Evolutionary conservation across 139 green algal genomes (phyloP).

Genomic region (Tetratostichococcus sp.): DNA sequence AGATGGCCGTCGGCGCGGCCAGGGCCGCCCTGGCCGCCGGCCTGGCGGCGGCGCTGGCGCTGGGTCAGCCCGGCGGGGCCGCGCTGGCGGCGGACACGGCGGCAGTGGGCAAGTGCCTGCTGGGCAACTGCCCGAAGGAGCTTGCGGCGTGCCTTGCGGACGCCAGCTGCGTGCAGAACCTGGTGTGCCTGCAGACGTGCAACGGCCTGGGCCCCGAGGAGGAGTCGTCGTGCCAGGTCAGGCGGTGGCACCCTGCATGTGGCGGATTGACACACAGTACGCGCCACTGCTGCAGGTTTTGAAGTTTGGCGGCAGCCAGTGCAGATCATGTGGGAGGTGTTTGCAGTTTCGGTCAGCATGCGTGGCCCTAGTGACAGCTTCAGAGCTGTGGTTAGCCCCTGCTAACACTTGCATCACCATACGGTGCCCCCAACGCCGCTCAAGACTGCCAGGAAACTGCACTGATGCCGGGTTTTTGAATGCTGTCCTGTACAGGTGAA

Average conservation of each 20-base stretch:
- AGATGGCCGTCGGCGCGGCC: too few species aligned
- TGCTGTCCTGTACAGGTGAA: slow-evolving; percentile 57
- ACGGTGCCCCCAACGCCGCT: too few species aligned
- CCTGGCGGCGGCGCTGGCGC: background rate
- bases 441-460: too few species aligned
- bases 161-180: slow-evolving; percentile 66
- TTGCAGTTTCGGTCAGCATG: too few species aligned
- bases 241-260: background rate
- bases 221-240: slow-evolving; percentile 70
- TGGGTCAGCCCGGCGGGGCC: slow-evolving; percentile 3
- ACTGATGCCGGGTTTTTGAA: too few species aligned
- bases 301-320: background rate
- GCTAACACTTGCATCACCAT: too few species aligned
- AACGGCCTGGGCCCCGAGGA: slow-evolving; percentile 46
- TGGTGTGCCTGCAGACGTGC: slow-evolving; percentile 81
- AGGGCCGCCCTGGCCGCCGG: too few species aligned
- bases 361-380: too few species aligned
- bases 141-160: slow-evolving; percentile 75
- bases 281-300: too few species aligned
- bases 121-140: slow-evolving; percentile 58
- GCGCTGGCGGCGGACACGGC: slow-evolving; percentile 27
- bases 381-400: too few species aligned
- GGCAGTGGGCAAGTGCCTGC: slow-evolving; percentile 53
- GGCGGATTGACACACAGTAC: background rate
- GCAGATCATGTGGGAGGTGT: too few species aligned